Conservation (phyloP, 495 filamentous ascomycete species). For the Talaromyces trachyspermus region DNA sequence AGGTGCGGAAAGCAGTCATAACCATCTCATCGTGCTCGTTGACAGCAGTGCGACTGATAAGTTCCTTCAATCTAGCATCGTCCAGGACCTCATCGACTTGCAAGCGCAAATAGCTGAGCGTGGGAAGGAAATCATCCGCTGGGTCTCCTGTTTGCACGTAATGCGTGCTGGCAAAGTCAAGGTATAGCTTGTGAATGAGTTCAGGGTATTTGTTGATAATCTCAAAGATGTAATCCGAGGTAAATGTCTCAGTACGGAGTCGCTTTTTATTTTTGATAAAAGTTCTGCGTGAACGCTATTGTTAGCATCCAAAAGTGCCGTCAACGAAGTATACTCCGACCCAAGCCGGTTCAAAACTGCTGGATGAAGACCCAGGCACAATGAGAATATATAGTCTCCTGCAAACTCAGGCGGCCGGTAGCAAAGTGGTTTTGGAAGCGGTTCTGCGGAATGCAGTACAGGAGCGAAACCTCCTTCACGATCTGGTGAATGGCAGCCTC, state of each 20-base stretch:
- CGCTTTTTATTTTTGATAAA: constrained; percentile 94
- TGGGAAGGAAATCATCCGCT: constrained; percentile 73
- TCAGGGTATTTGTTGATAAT: constrained; percentile 91
- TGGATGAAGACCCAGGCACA: constrained; percentile 96
- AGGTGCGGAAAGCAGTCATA: constrained; percentile 92
- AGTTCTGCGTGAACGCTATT: constrained; percentile 83
- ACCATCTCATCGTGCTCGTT: constrained; percentile 99
- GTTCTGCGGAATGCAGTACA: constrained; percentile 98
- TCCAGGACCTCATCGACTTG: constrained; percentile 70
- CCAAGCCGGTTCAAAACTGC: constrained; percentile 95
- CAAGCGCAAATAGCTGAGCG: constrained; percentile 67
- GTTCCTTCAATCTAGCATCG: constrained; percentile 66
- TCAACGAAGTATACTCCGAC: constrained; percentile 81
- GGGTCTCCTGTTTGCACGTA: constrained; percentile 73
- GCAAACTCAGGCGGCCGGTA: constrained; percentile 79
- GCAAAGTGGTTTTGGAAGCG: constrained; percentile 87
- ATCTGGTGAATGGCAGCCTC: constrained; percentile 97
- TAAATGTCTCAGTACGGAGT: constrained; percentile 93
- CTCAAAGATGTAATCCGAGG: constrained; percentile 92
- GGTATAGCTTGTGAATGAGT: constrained; percentile 79
- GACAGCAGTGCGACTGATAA: constrained; percentile 70
- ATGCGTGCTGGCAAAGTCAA: constrained; percentile 86
- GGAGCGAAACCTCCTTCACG: constrained; percentile 92
- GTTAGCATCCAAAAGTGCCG: constrained; percentile 70
- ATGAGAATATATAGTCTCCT: constrained; percentile 95